These are phyloP conservation scores for Cercospora sojina DNA, from an alignment of 2,329 filamentous ascomycete genomes.

Conservation along the genomic window DNA sequence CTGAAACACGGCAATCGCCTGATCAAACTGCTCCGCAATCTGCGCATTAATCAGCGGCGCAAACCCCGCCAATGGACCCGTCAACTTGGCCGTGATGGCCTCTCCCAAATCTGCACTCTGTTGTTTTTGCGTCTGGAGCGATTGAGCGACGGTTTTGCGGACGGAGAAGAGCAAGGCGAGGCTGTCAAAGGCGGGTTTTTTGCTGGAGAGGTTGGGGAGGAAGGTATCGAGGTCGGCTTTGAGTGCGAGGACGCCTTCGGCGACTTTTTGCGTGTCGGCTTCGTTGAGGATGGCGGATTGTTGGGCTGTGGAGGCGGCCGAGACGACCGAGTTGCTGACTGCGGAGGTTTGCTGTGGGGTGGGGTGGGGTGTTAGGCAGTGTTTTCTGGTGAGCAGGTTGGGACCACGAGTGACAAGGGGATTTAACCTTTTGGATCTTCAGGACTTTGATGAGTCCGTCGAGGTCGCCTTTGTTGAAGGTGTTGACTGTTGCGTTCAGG, in stretches of 20 bases:
- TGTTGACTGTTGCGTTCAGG: constrained; percentile 21
- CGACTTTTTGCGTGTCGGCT: constrained; percentile 19
- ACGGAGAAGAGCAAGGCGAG: constrained; percentile 13
- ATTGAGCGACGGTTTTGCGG: constrained; percentile 16
- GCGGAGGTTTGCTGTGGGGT: constrained; percentile 9
- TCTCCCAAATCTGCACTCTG: constrained; percentile 11
- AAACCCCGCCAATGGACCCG: constrained; percentile 11
- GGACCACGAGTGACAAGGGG: too few species aligned
- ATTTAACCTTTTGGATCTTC: constrained; percentile 21
- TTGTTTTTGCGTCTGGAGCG: constrained; percentile 16
- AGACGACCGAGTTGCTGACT: constrained; percentile 16
- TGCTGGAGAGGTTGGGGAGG: constrained; percentile 17
- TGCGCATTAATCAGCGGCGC: constrained; percentile 19
- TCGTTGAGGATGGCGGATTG: constrained; percentile 11
- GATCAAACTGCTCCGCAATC: constrained; percentile 16
- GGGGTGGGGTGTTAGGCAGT: not conserved
- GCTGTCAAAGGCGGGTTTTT: constrained; percentile 24
- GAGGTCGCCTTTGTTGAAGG: constrained; percentile 22
- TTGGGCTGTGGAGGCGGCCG: constrained; percentile 14
- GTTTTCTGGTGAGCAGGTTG: not conserved
- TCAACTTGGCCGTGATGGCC: constrained; percentile 21
- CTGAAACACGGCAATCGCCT: constrained; percentile 18
- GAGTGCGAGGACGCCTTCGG: constrained; percentile 19
- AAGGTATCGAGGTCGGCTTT: constrained; percentile 17
- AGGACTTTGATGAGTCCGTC: constrained; percentile 18